Conservation (phyloP, 1,284 basidiomycete genomes). For the Polyporus tsugae region DNA sequence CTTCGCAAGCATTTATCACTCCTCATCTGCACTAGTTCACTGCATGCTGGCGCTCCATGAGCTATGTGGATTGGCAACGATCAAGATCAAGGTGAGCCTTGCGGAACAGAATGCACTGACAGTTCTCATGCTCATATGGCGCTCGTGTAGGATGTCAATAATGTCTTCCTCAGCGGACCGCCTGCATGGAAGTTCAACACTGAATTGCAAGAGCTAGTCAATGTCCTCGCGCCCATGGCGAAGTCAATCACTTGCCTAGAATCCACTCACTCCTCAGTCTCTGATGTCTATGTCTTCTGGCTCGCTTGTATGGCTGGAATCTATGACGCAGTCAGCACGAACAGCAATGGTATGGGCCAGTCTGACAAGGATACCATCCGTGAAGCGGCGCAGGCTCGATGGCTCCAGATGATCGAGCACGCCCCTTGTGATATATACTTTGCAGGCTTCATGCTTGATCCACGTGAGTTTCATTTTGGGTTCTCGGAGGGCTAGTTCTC, state of each 20-base stretch:
- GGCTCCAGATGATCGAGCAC: slow-evolving; percentile 9
- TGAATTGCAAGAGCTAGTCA: background rate
- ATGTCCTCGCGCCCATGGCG: slow-evolving; percentile 1
- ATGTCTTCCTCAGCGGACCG: background rate
- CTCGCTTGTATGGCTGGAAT: slow-evolving; percentile 9
- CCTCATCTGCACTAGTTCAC: background rate
- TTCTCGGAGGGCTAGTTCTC: too few relatives aligned
- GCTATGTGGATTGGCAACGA: background rate
- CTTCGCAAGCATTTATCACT: slow-evolving; percentile 13
- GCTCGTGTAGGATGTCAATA: slow-evolving; percentile 5
- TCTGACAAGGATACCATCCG: slow-evolving; percentile 5
- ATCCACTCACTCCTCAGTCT: slow-evolving; percentile 5
- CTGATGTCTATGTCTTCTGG: slow-evolving; percentile 12
- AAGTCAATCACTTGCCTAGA: slow-evolving; percentile 10
- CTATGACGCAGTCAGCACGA: background rate
- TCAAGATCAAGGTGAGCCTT: slow-evolving; percentile 12
- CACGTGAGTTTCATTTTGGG: too few relatives aligned
- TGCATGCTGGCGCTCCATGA: slow-evolving; percentile 16
- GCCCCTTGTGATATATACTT: slow-evolving; percentile 4
- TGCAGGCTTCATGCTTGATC: background rate
- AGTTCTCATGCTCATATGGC: background rate
- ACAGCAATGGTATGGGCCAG: background rate
- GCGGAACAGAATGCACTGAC: background rate
- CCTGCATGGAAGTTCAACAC: slow-evolving; percentile 7
- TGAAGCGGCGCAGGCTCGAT: background rate